Evolutionary conservation across 2,329 filamentous ascomycete species (phyloP).

Genomic region (Ceratocystis harringtonii): DNA sequence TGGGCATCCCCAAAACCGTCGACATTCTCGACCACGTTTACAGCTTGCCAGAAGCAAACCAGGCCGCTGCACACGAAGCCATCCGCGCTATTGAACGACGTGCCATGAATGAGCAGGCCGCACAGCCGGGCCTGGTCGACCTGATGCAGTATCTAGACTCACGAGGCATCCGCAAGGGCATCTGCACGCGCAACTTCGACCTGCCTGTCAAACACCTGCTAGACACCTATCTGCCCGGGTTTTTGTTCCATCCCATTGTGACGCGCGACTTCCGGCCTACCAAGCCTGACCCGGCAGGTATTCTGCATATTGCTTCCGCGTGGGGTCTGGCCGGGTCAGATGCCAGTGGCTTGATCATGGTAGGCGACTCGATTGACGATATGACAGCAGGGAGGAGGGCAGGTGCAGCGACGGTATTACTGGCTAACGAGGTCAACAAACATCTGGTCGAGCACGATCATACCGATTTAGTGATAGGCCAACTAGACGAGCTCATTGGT

Average conservation of each 20-base stretch:
- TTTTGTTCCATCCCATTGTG: slow-evolving; percentile 61
- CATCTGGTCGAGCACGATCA: slow-evolving; percentile 55
- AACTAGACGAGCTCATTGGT: slow-evolving; percentile 60
- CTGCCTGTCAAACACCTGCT: slow-evolving; percentile 61
- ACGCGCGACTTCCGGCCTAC: slow-evolving; percentile 71
- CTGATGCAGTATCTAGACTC: slow-evolving; percentile 73
- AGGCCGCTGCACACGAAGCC: slow-evolving; percentile 51
- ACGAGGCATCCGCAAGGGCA: slow-evolving; percentile 55
- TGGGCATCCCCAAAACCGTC: slow-evolving; percentile 53
- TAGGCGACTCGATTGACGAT: slow-evolving; percentile 76
- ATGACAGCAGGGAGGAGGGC: slow-evolving; percentile 75
- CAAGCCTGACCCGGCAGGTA: slow-evolving; percentile 78
- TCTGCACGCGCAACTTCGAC: slow-evolving; percentile 92
- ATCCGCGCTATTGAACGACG: slow-evolving; percentile 66
- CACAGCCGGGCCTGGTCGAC: slow-evolving; percentile 62
- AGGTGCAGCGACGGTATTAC: slow-evolving; percentile 75
- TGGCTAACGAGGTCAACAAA: slow-evolving; percentile 68
- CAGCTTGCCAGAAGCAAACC: slow-evolving; percentile 44
- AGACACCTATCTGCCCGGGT: slow-evolving; percentile 52
- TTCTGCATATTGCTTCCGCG: slow-evolving; percentile 64
- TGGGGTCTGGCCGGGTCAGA: slow-evolving; percentile 47
- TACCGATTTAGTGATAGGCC: slow-evolving; percentile 58
- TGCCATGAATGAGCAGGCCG: slow-evolving; percentile 65
- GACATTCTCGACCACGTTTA: slow-evolving; percentile 90
- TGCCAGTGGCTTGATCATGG: slow-evolving; percentile 43